Base-by-base conservation (phyloP, 2,329 filamentous ascomycete genomes). In the Alternaria dauci region DNA sequence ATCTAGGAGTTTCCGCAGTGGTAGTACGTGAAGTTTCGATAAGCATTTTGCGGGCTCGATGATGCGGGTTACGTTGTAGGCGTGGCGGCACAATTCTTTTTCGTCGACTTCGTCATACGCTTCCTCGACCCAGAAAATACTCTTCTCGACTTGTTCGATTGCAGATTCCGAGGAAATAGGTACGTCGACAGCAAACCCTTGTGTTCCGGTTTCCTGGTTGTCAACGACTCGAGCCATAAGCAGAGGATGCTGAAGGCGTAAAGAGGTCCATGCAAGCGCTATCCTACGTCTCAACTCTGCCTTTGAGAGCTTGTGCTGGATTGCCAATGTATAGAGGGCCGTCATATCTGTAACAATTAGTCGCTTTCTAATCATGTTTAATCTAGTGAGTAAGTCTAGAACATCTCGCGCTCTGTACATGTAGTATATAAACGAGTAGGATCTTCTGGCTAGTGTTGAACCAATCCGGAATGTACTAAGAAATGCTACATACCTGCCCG, bases 21-120 rank as follows among this genome's bases (percentile, higher is more conserved):
- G 80, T 1, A 81, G 67, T 3, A 83, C 75, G 55, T 80, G 79
- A 0, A 81, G 43, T 55, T 76, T 79, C 1, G 79, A 78, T 9
- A 83, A 66, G 7, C 74, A 76, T 20, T 68, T 61, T 1, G 63
- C 57, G 0, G 81, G 75, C 47, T 81, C 75, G 3, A 83, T 58
- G 2, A 83, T 70, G 4, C 82, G 71, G 1, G 59, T 71, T 1
- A 76, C 74, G 56, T 83, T 84, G 51, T 79, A 67, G 20, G 72
- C 77, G 63, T 84, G 82, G 8, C 71, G 67, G 62, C 79, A 78
- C n/a, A 83, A 72, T 18, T 81, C 77, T 5, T 64, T 26, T 3
- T 63, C 62, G 38, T 81, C 73, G 2, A 82, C 70, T 3, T 65
- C 6, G 4, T 38, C 9, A 53, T 81, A 79, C 36, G 73, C 60